These are phyloP conservation scores for Dichotomopilus funicola DNA, from an alignment of 2,329 filamentous ascomycete species.

Conservation along the genomic window DNA sequence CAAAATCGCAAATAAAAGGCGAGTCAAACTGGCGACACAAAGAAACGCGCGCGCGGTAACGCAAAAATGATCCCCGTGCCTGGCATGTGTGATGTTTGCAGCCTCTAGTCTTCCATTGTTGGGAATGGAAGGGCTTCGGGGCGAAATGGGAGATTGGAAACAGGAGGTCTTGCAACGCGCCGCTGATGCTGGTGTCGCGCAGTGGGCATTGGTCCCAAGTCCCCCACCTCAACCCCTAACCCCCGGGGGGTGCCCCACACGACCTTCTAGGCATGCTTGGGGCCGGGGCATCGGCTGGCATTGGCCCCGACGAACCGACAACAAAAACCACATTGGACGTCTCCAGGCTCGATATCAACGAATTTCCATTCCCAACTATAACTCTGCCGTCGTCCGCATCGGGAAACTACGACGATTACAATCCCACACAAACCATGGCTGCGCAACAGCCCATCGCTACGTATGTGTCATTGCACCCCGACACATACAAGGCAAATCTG, in stretches of 20 bases:
- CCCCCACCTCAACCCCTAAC: too few relatives aligned
- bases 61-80: not conserved
- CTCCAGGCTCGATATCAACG: not conserved
- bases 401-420: not conserved
- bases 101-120: slow-evolving; percentile 8
- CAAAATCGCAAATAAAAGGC: not conserved
- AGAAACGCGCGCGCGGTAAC: not conserved
- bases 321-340: not conserved
- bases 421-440: slow-evolving; percentile 22
- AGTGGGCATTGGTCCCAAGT: not conserved
- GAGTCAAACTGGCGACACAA: not conserved
- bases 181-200: slow-evolving; percentile 1
- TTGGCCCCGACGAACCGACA: not conserved
- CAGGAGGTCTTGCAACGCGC: not conserved
- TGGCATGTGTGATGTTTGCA: slow-evolving; percentile 1
- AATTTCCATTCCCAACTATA: not conserved
- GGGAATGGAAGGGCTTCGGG: not conserved
- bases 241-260: not conserved
- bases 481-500: slow-evolving; percentile 36
- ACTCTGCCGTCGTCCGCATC: not conserved
- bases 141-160: not conserved
- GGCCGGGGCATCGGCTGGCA: not conserved
- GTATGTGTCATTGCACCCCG: slow-evolving; percentile 70
- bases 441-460: slow-evolving; percentile 49
- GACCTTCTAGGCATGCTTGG: not conserved